phyloP scores from a whole-genome alignment of 805 yeast genomes.

The Lachancea dasiensis region DNA sequence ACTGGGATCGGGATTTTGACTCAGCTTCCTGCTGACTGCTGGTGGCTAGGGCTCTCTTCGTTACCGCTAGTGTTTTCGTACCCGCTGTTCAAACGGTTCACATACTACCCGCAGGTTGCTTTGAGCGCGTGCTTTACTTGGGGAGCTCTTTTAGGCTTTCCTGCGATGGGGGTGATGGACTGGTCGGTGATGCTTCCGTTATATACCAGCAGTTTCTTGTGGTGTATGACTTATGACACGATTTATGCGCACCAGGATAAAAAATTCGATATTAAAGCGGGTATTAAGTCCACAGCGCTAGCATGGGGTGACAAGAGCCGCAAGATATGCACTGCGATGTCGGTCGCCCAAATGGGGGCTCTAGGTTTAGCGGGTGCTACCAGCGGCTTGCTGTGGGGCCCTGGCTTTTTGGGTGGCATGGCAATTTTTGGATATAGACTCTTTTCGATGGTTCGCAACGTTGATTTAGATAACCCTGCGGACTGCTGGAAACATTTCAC shows the following conservation, averaged over 20 bases:
- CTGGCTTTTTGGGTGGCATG: slow-evolving; percentile 68
- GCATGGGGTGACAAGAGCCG: slow-evolving; percentile 86
- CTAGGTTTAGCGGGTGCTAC: slow-evolving; percentile 63
- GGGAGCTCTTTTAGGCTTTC: slow-evolving; percentile 92
- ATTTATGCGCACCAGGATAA: slow-evolving; percentile 98
- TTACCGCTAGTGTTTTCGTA: slow-evolving; percentile 76
- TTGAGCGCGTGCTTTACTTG: slow-evolving; percentile 82
- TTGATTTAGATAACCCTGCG: slow-evolving; percentile 71
- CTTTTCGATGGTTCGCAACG: slow-evolving; percentile 59
- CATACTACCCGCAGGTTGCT: slow-evolving; percentile 89
- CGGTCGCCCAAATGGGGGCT: slow-evolving; percentile 60
- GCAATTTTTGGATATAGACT: slow-evolving; percentile 65
- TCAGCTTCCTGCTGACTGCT: slow-evolving; percentile 73
- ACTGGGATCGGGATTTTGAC: slow-evolving; percentile 69
- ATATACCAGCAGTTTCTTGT: slow-evolving; percentile 67
- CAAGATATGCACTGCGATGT: slow-evolving; percentile 56
- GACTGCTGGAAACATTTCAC: slow-evolving; percentile 80
- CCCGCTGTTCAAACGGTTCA: slow-evolving; percentile 90
- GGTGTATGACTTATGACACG: slow-evolving; percentile 97
- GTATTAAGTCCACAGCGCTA: slow-evolving; percentile 91
- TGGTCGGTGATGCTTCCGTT: slow-evolving; percentile 72
- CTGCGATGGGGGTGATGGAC: slow-evolving; percentile 88
- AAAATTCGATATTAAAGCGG: slow-evolving; percentile 77
- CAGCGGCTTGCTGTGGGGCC: slow-evolving; percentile 67
- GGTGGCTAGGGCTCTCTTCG: slow-evolving; percentile 75